Evolutionary conservation across 192 early-diverging fungal genomes (phyloP).

Genomic region (Podila horticola): DNA sequence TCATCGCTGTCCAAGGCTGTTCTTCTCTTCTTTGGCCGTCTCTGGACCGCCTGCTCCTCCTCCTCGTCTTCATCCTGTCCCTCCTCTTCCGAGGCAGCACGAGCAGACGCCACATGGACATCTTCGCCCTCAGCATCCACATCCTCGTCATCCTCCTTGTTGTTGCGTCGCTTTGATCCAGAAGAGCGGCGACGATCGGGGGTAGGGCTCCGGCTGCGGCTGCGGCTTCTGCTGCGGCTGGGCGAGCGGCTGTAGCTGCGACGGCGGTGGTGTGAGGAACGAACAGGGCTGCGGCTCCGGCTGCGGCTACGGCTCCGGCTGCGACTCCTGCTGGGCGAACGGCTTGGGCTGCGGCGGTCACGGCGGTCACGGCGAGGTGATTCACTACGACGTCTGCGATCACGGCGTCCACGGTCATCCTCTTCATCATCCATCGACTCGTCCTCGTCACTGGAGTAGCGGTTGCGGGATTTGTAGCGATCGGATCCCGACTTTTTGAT

Average conservation of each 20-base stretch:
- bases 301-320: constrained; percentile 40
- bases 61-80: constrained; percentile 49
- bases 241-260: constrained; percentile 30
- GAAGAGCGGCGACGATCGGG: constrained; percentile 10
- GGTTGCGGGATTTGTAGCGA: constrained; percentile 44
- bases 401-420: constrained; percentile 56
- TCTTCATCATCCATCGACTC: constrained; percentile 69
- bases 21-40: constrained; percentile 51
- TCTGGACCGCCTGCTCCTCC: constrained; percentile 45
- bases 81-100: constrained; percentile 23
- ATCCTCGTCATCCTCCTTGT: constrained; percentile 11
- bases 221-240: constrained; percentile 24
- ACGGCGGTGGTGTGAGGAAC: constrained; percentile 40
- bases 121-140: constrained; percentile 31
- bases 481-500: constrained; percentile 50
- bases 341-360: constrained; percentile 38
- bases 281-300: constrained; percentile 16
- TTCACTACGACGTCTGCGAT: constrained; percentile 26
- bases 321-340: constrained; percentile 22
- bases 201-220: constrained; percentile 21
- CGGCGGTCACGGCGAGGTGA: constrained; percentile 19
- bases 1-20: constrained; percentile 54
- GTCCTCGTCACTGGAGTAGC: constrained; percentile 55
- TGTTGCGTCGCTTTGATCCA: not conserved
- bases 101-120: constrained; percentile 2